Evolutionary conservation across 352 stramenopile genomes (phyloP), one percentile per base, ranked within the genome.

Genomic region (Globisporangium cystogenes): DNA sequence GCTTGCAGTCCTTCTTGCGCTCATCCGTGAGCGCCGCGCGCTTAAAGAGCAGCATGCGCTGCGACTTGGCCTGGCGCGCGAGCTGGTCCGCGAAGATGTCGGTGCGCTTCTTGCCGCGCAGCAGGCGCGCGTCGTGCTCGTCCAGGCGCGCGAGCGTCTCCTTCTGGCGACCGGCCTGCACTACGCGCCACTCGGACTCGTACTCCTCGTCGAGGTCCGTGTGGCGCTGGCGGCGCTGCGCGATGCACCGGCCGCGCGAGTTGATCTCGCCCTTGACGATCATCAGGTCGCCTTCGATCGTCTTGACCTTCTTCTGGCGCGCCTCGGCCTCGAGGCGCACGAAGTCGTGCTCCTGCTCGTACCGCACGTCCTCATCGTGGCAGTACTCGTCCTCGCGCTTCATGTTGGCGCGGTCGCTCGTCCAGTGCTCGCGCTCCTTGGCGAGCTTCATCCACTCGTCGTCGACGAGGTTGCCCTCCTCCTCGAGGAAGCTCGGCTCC

Each of bases 391-490:
- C 84, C 58, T 94, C 84, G 23, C 82, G 76, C 72, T 94, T 94
- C 84, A 94, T 94, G 70, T 92, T 91, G 5, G 84, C 76, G 48
- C 84, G 84, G 60, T 85, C 86, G 49, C 79, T 87, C 4, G 84
- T 90, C 84, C 84, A 94, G 74, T 94, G 82, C 68, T 94, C 84
- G 42, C 84, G 84, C 57, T 94, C 84, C 70, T 94, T 94, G 20
- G 78, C 80, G 20, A 94, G 62, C 69, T 94, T 91, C 74, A 88
- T 94, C 84, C 84, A 94, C 60, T 94, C 84, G 33, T 91, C 84
- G 44, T 94, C 82, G 18, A 94, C 76, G 7, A 72, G 66, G 53
- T 88, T 86, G 12, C 84, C 84, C 75, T 94, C 84, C 41, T 86
- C 78, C 55, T 94, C 84, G 2, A 94, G 65, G 46, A 91, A 68